Conservation (phyloP, 352 stramenopile genomes). For the Globisporangium okanoganense region DNA sequence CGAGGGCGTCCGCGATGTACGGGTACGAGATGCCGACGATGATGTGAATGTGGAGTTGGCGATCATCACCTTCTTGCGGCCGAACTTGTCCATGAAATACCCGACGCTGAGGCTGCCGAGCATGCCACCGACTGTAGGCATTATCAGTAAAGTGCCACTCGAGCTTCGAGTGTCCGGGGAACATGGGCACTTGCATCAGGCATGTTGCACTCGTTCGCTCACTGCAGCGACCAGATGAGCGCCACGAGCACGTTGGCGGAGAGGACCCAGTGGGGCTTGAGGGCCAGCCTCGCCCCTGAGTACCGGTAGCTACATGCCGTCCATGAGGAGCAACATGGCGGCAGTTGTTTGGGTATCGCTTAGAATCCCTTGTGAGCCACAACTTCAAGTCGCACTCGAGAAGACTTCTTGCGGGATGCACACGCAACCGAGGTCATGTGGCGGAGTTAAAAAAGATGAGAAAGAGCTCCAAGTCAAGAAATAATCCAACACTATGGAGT, state of each 20-base stretch:
- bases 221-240: conserved; percentile 45
- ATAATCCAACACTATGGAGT: no score
- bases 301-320: no score
- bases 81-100: conserved; percentile 26
- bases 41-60: conserved; percentile 14
- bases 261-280: conserved; percentile 27
- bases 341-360: no score
- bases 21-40: conserved; percentile 33
- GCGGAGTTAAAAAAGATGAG: no score
- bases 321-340: no score
- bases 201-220: conserved; percentile 27
- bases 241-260: conserved; percentile 45
- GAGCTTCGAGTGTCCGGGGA: conserved; percentile 28
- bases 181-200: conserved; percentile 28
- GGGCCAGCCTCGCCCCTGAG: background rate
- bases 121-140: conserved; percentile 35
- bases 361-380: no score
- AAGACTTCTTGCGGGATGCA: no score
- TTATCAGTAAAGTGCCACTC: conserved; percentile 40
- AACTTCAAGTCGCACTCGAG: no score
- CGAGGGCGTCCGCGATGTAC: conserved; percentile 30
- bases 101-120: conserved; percentile 29
- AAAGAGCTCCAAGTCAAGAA: no score
- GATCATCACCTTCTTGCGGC: conserved; percentile 15
- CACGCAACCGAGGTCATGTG: no score